These are phyloP conservation scores for Catenaria anguillulae DNA, from an alignment of 371 early-diverging fungal species.

Conservation along the genomic window DNA sequence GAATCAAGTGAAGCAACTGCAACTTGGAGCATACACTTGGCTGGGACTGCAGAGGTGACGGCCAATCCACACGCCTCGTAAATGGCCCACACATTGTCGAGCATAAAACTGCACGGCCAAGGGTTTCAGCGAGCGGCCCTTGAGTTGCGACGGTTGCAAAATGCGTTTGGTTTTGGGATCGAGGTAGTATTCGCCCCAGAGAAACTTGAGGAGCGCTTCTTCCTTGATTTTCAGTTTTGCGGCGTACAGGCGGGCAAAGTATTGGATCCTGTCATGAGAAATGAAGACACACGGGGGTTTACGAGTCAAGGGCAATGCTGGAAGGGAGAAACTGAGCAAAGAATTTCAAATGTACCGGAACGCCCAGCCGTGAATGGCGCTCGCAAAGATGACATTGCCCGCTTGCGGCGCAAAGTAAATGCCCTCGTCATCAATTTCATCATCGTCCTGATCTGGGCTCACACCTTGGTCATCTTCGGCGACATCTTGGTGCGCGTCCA, in stretches of 20 bases:
- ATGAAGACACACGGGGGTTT: no score
- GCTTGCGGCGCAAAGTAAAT: constrained; percentile 86
- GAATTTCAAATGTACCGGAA: constrained; percentile 58
- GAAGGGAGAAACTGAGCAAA: no score
- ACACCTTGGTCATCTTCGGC: no score
- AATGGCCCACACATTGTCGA: constrained; percentile 90
- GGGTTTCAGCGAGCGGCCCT: constrained; percentile 68
- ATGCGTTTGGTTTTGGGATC: constrained; percentile 88
- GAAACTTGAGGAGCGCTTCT: constrained; percentile 42
- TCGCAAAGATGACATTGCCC: constrained; percentile 91
- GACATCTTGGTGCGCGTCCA: no score
- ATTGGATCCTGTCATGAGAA: constrained; percentile 62
- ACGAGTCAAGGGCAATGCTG: no score
- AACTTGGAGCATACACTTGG: background rate
- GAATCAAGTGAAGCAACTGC: no score
- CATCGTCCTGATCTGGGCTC: no score
- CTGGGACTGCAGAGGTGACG: background rate
- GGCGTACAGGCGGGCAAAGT: constrained; percentile 83
- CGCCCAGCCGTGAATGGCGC: constrained; percentile 97
- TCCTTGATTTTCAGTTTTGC: constrained; percentile 79
- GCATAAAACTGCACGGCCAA: constrained; percentile 90
- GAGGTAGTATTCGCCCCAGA: constrained; percentile 95
- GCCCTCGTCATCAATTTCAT: constrained; percentile 76
- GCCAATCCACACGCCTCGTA: constrained; percentile 47
- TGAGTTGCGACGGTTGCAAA: constrained; percentile 62